Evolutionary conservation across 139 green algal species (phyloP), one percentile per base, ranked within the genome.

Genomic region (Picochlorum sp.): DNA sequence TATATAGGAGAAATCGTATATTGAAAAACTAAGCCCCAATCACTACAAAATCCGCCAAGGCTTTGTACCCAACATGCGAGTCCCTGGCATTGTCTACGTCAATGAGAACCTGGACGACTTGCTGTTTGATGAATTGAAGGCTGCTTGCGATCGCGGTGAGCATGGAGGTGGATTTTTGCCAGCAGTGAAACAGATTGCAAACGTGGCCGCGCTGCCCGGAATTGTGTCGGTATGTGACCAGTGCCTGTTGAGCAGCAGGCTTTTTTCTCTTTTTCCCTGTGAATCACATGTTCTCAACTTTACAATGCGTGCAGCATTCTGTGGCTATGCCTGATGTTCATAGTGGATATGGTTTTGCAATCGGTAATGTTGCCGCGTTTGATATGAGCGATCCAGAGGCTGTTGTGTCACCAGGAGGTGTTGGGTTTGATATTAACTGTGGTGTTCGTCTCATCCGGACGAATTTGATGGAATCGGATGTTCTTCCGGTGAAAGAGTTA

Each of bases 291-390:
- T 26, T 62, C 56, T 54, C 18, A 23, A 0, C 11, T 54, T 8
- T 54, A 21, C 11, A 26, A 15, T 65, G 20, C n/a, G 24, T 41
- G 52, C 66, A 86, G 58, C 70, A 74, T 15, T 95, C 89, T 37
- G 88, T 95, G 23, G 89, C 85, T 0, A 69, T 96, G 34, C 89
- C 89, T 6, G 89, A 96, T 71, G 80, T 96, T 51, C 89, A 96
- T 75, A 85, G 70, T 20, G 88, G 89, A 16, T 96, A 96, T 69
- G 89, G 89, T 23, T 95, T 96, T 71, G 84, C 85, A 37, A 96
- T 96, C 52, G 89, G 89, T 56, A 96, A 96, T 49, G 89, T 96
- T 32, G 89, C 89, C 11, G 89, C 89, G 0, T 95, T 96, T 50
- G 85, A 96, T 77, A 92, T 92, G 84, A 44, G 64, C 13, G 63